Evolutionary conservation across 495 filamentous ascomycete species (phyloP), one percentile per base, ranked within the genome.

Genomic region (Penicillium egyptiacum): DNA sequence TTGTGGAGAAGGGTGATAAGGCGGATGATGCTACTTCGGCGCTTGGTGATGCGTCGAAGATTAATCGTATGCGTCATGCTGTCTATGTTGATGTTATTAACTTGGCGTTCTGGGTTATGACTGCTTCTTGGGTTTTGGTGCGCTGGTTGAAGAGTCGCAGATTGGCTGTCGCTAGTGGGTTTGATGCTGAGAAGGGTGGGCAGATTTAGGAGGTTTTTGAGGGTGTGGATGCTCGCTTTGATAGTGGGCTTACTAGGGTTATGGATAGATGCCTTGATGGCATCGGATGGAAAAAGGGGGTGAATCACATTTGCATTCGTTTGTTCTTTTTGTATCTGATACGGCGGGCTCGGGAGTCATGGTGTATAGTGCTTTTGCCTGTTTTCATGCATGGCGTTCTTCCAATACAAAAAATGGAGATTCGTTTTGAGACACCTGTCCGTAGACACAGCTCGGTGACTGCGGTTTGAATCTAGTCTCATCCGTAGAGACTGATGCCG

Each of bases 71-170:
- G 91, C 88, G 91, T 71, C 84, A 87, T 70, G 90, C 91, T 26
- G 89, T 92, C 28, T 96, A 90, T 90, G 73, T 95, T 22, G 89
- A 92, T 71, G 73, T 95, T 48, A 71, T 83, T 22, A 88, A 87
- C 64, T 80, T 88, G 68, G 56, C 88, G 33, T 72, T 96, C 23
- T 96, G 91, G 90, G 67, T 88, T 26, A 64, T 84, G 30, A 85
- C 80, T 11, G 74, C 75, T 2, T 60, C 78, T 8, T 75, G 72
- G 66, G 70, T 66, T 43, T 66, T 71, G 42, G 19, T 79, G 52
- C 60, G 71, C 20, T 81, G 70, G 70, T 67, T 70, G 65, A 71
- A 67, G 66, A 56, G 54, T 43, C 60, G 62, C 4, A 22, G 61
- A 41, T 56, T 37, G 4, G 58, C 39, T 39, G 33, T 30, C 41